Evolutionary conservation across 2,329 filamentous ascomycete species (phyloP).

Genomic region (Phialemonium atrogriseum): DNA sequence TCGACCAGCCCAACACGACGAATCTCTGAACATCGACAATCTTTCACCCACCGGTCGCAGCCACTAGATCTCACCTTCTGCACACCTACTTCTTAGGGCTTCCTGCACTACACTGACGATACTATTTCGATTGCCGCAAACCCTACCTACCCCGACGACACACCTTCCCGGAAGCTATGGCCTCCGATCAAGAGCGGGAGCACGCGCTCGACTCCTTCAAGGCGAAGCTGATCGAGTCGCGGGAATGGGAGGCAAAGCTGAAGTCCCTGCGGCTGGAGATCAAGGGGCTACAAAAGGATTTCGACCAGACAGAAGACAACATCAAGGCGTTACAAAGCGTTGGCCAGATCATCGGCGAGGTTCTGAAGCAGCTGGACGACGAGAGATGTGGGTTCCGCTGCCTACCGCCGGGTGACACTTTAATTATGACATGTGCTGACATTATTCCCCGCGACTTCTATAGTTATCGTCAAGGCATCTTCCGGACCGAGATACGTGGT

Average conservation of each 20-base stretch:
- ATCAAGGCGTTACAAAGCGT: conserved; percentile 99
- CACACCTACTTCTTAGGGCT: too few relatives aligned
- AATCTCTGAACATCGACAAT: too few relatives aligned
- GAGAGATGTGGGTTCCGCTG: conserved; percentile 72
- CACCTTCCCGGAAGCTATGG: too few relatives aligned
- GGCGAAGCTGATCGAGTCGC: conserved; percentile 78
- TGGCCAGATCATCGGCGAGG: conserved; percentile 97
- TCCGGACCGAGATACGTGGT: conserved; percentile 97
- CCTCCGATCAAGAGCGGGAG: conserved; percentile 51
- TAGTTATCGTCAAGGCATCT: conserved; percentile 97
- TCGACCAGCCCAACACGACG: too few relatives aligned
- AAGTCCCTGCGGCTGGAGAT: conserved; percentile 92
- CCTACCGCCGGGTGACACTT: not conserved
- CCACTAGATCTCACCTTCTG: too few relatives aligned
- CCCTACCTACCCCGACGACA: too few relatives aligned
- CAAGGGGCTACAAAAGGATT: conserved; percentile 90
- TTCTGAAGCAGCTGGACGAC: conserved; percentile 96
- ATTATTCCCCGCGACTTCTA: conserved; percentile 13
- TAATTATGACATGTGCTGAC: conserved; percentile 12
- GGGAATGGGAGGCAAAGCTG: conserved; percentile 98
- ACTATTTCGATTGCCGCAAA: too few relatives aligned
- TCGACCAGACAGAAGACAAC: conserved; percentile 95
- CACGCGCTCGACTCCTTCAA: conserved; percentile 73
- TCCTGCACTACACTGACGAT: too few relatives aligned
- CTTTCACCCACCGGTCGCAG: not conserved